A percentile compares a stretch with the other conserved stretches of the same genome.
Conservation (phyloP, 768 basidiomycete species). For the Suillus ampliporus region DNA sequence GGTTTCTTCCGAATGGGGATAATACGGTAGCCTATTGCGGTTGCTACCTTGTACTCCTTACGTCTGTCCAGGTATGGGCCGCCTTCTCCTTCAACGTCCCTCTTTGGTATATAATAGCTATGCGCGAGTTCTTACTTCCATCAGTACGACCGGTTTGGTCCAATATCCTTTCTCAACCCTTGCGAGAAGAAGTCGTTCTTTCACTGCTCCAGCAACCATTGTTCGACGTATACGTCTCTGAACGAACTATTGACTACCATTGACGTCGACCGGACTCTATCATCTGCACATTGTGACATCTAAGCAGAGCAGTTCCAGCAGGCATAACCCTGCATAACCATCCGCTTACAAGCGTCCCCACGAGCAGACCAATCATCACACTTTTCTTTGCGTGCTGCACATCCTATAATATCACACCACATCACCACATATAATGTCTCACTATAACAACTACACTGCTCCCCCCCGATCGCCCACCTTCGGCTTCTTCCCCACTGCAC, state of each 20-base stretch:
- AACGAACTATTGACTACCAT: background rate
- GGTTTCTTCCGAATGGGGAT: constrained; percentile 26
- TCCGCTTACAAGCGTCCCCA: constrained; percentile 6
- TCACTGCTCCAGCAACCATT: constrained; percentile 10
- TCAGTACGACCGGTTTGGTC: constrained; percentile 22
- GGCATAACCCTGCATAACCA: constrained; percentile 1
- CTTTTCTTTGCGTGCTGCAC: constrained; percentile 9
- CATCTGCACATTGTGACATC: constrained; percentile 14
- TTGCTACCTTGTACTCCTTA: constrained; percentile 32
- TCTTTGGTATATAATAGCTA: constrained; percentile 32
- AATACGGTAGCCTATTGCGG: constrained; percentile 24
- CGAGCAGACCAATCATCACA: constrained; percentile 12
- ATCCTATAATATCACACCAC: background rate
- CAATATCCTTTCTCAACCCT: constrained; percentile 11
- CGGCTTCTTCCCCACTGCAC: constrained; percentile 62
- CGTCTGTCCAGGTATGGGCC: constrained; percentile 9
- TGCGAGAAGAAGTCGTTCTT: constrained; percentile 16
- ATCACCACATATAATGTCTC: constrained; percentile 47
- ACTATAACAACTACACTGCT: constrained; percentile 42
- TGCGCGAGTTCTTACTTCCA: constrained; percentile 13
- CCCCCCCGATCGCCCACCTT: constrained; percentile 59
- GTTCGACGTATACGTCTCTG: constrained; percentile 15
- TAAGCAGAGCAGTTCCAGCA: constrained; percentile 3
- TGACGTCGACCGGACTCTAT: background rate
- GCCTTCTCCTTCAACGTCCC: constrained; percentile 13